Percentiles rank a stretch among this genome's conserved stretches.
Conservation (phyloP, 345 rosid species). For the Brassica carinata region DNA sequence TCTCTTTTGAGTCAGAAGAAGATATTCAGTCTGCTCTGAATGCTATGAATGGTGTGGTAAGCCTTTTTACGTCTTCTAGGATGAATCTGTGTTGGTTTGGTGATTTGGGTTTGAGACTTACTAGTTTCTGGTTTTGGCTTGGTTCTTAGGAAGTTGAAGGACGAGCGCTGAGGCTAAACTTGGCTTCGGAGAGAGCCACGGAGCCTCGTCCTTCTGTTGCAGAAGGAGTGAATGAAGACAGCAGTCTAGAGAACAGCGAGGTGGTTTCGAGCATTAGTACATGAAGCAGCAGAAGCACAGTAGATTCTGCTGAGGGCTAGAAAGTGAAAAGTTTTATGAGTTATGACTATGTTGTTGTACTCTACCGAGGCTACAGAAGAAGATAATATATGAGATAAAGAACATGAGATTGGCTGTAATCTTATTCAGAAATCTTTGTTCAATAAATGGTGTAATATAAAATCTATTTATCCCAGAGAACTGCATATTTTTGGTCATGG, state of each 20-base stretch:
- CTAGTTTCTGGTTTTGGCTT: background rate
- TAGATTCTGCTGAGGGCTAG: background rate
- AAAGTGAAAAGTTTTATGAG: background rate
- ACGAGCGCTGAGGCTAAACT: conserved; percentile 71
- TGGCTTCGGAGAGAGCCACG: conserved; percentile 61
- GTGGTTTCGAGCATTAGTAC: conserved; percentile 52
- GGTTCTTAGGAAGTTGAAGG: conserved; percentile 82
- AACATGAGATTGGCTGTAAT: conserved; percentile 17
- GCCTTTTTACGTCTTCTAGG: conserved; percentile 17
- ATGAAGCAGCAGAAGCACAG: conserved; percentile 33
- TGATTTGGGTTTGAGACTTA: conserved; percentile 11
- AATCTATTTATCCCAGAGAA: conserved; percentile 9
- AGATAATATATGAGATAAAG: conserved; percentile 17
- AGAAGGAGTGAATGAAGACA: conserved; percentile 32
- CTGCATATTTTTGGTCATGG: background rate
- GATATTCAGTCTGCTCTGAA: conserved; percentile 58
- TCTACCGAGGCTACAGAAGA: conserved; percentile 23
- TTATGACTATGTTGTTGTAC: background rate
- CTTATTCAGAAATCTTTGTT: background rate
- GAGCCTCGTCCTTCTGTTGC: conserved; percentile 26
- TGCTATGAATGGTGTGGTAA: conserved; percentile 77
- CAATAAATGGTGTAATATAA: conserved; percentile 24
- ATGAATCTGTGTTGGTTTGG: background rate
- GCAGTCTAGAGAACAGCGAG: conserved; percentile 48
- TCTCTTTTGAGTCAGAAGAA: conserved; percentile 73